phyloP scores from a whole-genome alignment of 192 early-diverging fungal genomes.

The Pilobolus umbonatus region DNA sequence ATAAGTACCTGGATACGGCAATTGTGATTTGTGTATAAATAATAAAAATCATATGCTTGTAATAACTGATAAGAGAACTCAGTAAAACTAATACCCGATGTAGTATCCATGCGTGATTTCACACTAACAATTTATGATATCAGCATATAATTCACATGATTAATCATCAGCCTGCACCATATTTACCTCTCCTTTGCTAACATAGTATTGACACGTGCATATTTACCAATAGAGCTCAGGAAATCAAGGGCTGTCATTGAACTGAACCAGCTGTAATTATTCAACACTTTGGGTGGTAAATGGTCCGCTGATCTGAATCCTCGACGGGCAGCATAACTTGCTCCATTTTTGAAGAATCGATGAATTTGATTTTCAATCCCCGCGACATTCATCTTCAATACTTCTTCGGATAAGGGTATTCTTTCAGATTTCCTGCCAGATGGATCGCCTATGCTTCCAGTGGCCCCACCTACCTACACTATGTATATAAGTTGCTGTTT shows the following conservation, averaged over 20 bases:
- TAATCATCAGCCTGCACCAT: not conserved
- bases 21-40: constrained; percentile 61
- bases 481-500: not conserved
- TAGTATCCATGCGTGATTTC: constrained; percentile 67
- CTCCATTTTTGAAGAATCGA: constrained; percentile 61
- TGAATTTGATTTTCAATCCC: constrained; percentile 70
- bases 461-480: constrained; percentile 75
- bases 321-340: constrained; percentile 34
- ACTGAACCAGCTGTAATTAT: constrained; percentile 80
- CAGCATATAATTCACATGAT: not conserved
- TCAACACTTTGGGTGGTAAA: constrained; percentile 52
- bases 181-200: constrained; percentile 74
- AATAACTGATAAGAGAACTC: constrained; percentile 96
- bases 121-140: constrained; percentile 50
- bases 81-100: constrained; percentile 89
- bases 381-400: constrained; percentile 56
- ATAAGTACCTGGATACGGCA: constrained; percentile 61
- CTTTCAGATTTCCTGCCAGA: constrained; percentile 83
- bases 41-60: constrained; percentile 92
- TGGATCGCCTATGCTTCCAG: constrained; percentile 91
- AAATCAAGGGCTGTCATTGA: constrained; percentile 73
- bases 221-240: constrained; percentile 71
- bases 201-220: constrained; percentile 79
- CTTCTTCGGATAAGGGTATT: constrained; percentile 51
- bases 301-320: constrained; percentile 15